Base-by-base conservation (phyloP, 257 asterid species). In the Solanum gandarillasii region DNA sequence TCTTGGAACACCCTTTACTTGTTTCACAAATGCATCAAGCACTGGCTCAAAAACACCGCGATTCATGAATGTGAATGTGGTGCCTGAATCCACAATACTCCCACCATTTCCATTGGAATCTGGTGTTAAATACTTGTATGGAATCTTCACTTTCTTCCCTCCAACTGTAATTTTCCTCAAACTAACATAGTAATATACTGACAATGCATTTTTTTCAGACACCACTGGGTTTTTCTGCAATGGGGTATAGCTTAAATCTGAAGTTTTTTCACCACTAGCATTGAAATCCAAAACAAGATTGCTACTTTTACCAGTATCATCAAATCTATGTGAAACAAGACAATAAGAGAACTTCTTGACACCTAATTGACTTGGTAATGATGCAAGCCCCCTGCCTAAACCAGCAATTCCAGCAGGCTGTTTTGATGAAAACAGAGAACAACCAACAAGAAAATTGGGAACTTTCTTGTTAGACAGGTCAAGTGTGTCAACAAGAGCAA, bases 341-440 rank as follows among this genome's bases (percentile, higher is more conserved):
- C 99, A 96, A 91, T 91, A 96, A 3, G 98, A 94, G 89, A 96
- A 95, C 84, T 88, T 95, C 93, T 91, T 92, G 90, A 96, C 89
- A 36, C 95, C 94, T 43, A 96, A 87, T 87, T 96, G 99, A 78
- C 83, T 90, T 0, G 98, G 98, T 71, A 95, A 68, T 5, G 98
- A 95, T 3, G 96, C 88, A 29, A 62, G 71, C 4, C 99, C 99
- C 4, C 97, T 87, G 38, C 98, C 98, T 35, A 95, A 95, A 4
- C 99, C 99, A 21, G 95, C 98, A 23, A 95, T 90, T 12, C 99
- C 99, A 1, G 98, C 96, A 3, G 98, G 99, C 38, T 91, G 95
- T 68, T 93, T 88, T 0, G 96, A 91, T 4, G 99, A 94, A 88
- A 93, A 93, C n/a, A 94, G 86, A 1, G 98, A 95, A 89, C 99